Evolutionary conservation across 2,329 filamentous ascomycete species (phyloP).

Genomic region (Cladorrhinum sp.): DNA sequence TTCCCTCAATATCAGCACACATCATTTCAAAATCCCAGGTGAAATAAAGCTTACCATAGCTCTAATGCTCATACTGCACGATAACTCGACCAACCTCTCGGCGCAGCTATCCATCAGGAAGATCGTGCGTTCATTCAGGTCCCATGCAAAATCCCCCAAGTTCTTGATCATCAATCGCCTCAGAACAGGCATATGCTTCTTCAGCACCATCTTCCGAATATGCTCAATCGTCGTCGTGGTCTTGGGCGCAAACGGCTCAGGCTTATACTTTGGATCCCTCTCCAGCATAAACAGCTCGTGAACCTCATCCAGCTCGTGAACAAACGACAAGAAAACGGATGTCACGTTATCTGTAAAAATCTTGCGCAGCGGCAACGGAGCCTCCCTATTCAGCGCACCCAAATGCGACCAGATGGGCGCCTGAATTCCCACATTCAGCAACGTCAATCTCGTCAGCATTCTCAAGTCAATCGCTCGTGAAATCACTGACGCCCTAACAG

Average conservation of each 20-base stretch:
- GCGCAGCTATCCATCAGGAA: slow-evolving; percentile 52
- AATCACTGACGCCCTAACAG: slow-evolving; percentile 57
- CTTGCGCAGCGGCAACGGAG: slow-evolving; percentile 51
- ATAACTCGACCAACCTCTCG: slow-evolving; percentile 51
- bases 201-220: slow-evolving; percentile 55
- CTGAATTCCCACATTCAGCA: slow-evolving; percentile 63
- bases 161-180: slow-evolving; percentile 60
- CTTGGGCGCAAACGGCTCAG: slow-evolving; percentile 51
- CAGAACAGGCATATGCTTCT: slow-evolving; percentile 54
- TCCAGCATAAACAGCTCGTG: slow-evolving; percentile 61
- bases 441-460: slow-evolving; percentile 54
- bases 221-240: slow-evolving; percentile 52
- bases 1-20: neutral
- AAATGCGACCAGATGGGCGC: slow-evolving; percentile 57
- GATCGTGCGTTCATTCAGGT: slow-evolving; percentile 53
- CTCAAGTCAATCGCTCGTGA: slow-evolving; percentile 54
- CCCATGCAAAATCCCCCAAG: slow-evolving; percentile 52
- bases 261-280: slow-evolving; percentile 47
- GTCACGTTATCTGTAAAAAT: slow-evolving; percentile 65
- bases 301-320: slow-evolving; percentile 50
- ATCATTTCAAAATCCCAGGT: neutral
- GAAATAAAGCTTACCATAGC: slow-evolving; percentile 49
- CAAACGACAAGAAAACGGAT: slow-evolving; percentile 49
- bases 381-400: slow-evolving; percentile 49
- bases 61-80: slow-evolving; percentile 51